These are phyloP conservation scores for Ceratobasidium sp. DNA, from an alignment of 1,284 basidiomycete genomes.

Conservation along the genomic window DNA sequence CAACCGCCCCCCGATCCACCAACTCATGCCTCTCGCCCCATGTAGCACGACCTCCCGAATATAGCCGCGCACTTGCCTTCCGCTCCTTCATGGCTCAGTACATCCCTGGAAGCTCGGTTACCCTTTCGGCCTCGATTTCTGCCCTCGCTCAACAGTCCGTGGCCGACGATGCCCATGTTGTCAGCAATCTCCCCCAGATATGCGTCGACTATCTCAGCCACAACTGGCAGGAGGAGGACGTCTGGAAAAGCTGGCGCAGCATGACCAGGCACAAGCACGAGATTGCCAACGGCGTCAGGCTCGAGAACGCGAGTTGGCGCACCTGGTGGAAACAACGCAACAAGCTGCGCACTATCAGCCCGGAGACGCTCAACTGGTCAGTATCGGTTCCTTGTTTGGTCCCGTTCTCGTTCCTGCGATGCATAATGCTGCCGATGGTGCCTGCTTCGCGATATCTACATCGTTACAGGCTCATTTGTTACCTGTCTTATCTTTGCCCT, in stretches of 20 bases:
- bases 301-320: constrained; percentile 98
- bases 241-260: constrained; percentile 97
- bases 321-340: constrained; percentile 99
- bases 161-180: constrained; percentile 61
- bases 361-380: constrained; percentile 98
- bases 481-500: constrained; percentile 24
- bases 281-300: constrained; percentile 92
- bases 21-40: constrained; percentile 15
- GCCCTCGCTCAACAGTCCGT: constrained; percentile 52
- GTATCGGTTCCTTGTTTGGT: constrained; percentile 55
- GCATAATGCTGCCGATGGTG: constrained; percentile 38
- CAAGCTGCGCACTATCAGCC: constrained; percentile 93
- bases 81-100: constrained; percentile 51
- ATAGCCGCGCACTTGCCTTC: constrained; percentile 20
- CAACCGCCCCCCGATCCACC: not conserved
- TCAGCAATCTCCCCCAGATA: constrained; percentile 61
- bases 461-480: constrained; percentile 10
- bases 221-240: constrained; percentile 97
- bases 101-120: constrained; percentile 51
- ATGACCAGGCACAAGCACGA: constrained; percentile 99
- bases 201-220: constrained; percentile 82
- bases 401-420: constrained; percentile 46
- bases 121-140: constrained; percentile 47
- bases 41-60: constrained; percentile 14
- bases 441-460: not conserved